Base-by-base conservation (phyloP, 352 stramenopile genomes). In the Blastocystis sp. region DNA sequence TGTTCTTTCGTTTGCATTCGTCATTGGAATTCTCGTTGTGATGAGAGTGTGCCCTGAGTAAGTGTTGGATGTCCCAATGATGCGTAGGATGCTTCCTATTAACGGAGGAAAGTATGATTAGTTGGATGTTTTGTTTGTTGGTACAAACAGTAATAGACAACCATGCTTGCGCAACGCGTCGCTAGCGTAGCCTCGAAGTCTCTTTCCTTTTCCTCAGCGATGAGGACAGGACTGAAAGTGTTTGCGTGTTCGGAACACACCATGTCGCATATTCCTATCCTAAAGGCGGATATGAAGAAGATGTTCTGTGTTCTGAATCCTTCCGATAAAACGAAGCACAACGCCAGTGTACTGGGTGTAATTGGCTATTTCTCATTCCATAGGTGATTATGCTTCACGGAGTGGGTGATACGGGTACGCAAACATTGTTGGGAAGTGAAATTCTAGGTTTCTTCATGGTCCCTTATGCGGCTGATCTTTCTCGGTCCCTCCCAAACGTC, bases 381-480 rank as follows among this genome's bases (percentile, higher is more conserved):
- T 81, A 81, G 69, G 49, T 81, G 16, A 81, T 81, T 63, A 81
- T 81, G 69, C 69, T 81, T 29, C 69, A 81, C 42, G 69, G 69
- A 27, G 8, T 81, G 16, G 69, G 69, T n/a, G 69, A 81, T 61
- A 81, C 69, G 18, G 69, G 69, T 49, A 81, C 7, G 16, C 4
- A 14, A 21, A 8, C 16, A 4, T 46, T 36, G 36, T 24, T 27
- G 3, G 24, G n/a, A n/a, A 42, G 27, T 40, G 8, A 29, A 49
- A 36, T 18, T 16, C 27, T 81, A 81, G 69, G 40, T 29, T 81
- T 81, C 51, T 81, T 63, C 40, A 81, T 81, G 69, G 69, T 61
- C n/a, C 69, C 69, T 3, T 81, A 64, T 81, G 69, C 69, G 8
- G 51, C 69, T 11, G 69, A 81, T 42, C 53, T 81, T 16, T 59